A percentile compares a stretch with the other conserved stretches of the same genome.
These are phyloP conservation scores for Lachancea fermentati DNA, from an alignment of 805 yeast genomes.

Conservation along the genomic window DNA sequence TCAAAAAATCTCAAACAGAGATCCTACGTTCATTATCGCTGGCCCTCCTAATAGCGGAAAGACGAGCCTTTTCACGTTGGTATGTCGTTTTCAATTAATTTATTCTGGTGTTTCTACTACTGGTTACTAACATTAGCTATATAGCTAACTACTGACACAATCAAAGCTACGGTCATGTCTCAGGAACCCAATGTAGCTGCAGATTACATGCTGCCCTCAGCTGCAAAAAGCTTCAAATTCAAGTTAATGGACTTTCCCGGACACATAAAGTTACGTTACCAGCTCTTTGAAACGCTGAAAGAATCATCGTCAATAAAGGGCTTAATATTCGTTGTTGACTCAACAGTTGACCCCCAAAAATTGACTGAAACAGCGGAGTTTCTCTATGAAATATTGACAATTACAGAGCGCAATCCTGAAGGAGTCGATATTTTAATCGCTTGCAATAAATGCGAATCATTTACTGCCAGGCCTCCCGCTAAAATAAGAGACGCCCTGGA, in stretches of 20 bases:
- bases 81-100: conserved; percentile 5
- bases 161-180: conserved; percentile 43
- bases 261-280: conserved; percentile 63
- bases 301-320: conserved; percentile 51
- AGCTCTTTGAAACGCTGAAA: conserved; percentile 45
- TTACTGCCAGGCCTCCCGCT: conserved; percentile 68
- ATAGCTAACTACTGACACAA: conserved; percentile 25
- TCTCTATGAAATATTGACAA: conserved; percentile 51
- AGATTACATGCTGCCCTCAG: conserved; percentile 37
- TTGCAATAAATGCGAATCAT: conserved; percentile 80
- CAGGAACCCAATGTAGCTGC: conserved; percentile 42
- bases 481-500: conserved; percentile 59
- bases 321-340: conserved; percentile 70
- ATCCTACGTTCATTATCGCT: conserved; percentile 54
- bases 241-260: conserved; percentile 83
- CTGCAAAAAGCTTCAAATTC: conserved; percentile 34
- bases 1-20: conserved; percentile 13
- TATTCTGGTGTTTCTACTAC: background rate
- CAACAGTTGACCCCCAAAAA: conserved; percentile 47
- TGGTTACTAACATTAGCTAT: background rate
- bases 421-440: conserved; percentile 75
- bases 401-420: conserved; percentile 55
- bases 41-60: conserved; percentile 68
- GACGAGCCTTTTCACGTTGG: conserved; percentile 45
- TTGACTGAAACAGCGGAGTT: conserved; percentile 52